Percentiles rank a stretch among this genome's conserved stretches.
Conservation (phyloP, 2,329 filamentous ascomycete species). For the Phialocephala subalpina region DNA sequence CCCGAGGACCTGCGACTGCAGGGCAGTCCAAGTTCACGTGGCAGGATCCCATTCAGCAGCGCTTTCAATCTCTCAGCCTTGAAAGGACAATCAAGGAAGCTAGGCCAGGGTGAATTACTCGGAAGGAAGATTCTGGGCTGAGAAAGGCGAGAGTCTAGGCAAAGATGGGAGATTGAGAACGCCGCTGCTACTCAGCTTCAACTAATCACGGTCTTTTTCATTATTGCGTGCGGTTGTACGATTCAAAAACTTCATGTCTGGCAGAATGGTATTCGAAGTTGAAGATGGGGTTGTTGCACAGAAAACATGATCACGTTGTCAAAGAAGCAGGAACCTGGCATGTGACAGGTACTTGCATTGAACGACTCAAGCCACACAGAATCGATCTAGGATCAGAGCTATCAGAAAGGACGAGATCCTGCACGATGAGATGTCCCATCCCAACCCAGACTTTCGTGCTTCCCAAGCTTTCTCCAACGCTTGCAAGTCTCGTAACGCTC, state of each 20-base stretch:
- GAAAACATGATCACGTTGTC: neutral
- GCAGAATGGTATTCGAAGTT: conserved; percentile 5
- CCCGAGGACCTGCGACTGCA: too few relatives aligned
- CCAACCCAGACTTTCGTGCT: too few relatives aligned
- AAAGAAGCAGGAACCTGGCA: neutral
- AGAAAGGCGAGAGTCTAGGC: too few relatives aligned
- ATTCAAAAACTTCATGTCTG: neutral
- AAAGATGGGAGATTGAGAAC: neutral
- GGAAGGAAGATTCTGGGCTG: too few relatives aligned
- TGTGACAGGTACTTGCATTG: neutral
- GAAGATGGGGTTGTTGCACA: neutral
- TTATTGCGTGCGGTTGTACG: too few relatives aligned
- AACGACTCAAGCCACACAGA: neutral
- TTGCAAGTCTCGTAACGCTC: neutral
- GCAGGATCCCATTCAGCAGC: too few relatives aligned
- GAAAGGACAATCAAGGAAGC: too few relatives aligned
- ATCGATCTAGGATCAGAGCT: neutral
- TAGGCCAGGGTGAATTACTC: too few relatives aligned
- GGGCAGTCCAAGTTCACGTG: too few relatives aligned
- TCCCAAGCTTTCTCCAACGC: too few relatives aligned
- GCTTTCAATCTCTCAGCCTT: too few relatives aligned
- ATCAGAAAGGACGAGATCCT: neutral
- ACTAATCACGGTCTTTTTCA: neutral
- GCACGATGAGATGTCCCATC: neutral
- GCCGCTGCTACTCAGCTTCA: neutral